Evolutionary conservation across 331 rosid genomes (phyloP).

Genomic region (Quercus phellos): DNA sequence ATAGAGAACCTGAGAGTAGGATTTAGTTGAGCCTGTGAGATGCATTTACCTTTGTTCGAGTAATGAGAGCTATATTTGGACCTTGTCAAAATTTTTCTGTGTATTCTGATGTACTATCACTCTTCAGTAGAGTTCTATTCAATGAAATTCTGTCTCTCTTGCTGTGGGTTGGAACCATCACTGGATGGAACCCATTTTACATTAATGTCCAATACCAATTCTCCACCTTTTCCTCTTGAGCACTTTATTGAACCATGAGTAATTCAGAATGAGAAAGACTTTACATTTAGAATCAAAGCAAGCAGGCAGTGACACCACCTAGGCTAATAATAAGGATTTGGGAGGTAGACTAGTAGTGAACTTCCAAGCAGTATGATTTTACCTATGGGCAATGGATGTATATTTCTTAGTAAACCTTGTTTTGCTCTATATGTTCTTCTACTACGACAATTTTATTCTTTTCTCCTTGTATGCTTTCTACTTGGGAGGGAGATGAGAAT

Average conservation of each 20-base stretch:
- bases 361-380: not conserved
- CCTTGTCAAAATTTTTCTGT: slow-evolving; percentile 34
- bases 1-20: slow-evolving; percentile 40
- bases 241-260: slow-evolving; percentile 9
- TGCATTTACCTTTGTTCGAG: slow-evolving; percentile 28
- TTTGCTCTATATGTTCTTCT: slow-evolving; percentile 20
- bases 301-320: slow-evolving; percentile 12
- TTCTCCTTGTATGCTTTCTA: slow-evolving; percentile 16
- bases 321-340: slow-evolving; percentile 6
- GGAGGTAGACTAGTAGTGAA: not conserved
- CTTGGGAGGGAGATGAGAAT: not conserved
- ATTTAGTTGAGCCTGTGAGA: slow-evolving; percentile 40
- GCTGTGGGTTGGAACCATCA: not conserved
- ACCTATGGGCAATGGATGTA: no score
- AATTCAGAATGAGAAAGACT: not conserved
- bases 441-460: slow-evolving; percentile 5
- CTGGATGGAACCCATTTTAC: not conserved
- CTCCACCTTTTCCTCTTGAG: not conserved
- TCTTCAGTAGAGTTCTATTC: slow-evolving; percentile 32
- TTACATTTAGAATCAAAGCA: slow-evolving; percentile 3
- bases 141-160: slow-evolving; percentile 14
- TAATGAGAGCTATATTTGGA: slow-evolving; percentile 27
- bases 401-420: slow-evolving; percentile 28
- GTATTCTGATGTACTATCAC: slow-evolving; percentile 40
- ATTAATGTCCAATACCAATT: not conserved